Evolutionary conservation across 768 basidiomycete species (phyloP), one percentile per base, ranked within the genome.

Genomic region (Rhodotorula toruloides): DNA sequence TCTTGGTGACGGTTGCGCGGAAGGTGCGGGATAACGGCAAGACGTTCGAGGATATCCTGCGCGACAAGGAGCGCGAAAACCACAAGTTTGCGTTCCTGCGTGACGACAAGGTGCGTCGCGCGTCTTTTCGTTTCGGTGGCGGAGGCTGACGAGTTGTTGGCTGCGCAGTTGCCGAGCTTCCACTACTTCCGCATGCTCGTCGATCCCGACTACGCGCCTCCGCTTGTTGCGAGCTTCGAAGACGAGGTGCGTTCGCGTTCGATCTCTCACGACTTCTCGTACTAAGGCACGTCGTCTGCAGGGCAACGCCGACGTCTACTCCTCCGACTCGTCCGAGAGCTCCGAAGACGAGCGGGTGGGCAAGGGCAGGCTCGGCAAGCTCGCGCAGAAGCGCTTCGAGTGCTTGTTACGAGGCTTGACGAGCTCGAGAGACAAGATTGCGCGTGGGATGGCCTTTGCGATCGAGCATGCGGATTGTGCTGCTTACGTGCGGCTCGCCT

Each of bases 381-480:
- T 90, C 31, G 90, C 93, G 32, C 83, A 88, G 58, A 85, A 83
- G 67, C 82, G 92, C 59, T 93, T 98, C 73, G 90, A 96, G 78
- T 85, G 86, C 4, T 90, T 97, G 86, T 81, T 99, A 48, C 85
- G 96, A 27, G 86, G 85, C 12, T 79, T 98, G 74, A 86, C 86
- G 12, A 92, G 92, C 5, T 86, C 87, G 73, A 81, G 92, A 63
- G 91, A 89, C 10, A 91, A 93, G 77, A 85, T 98, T 44, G 96
- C 91, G 39, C 82, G 91, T 31, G 91, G 89, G 67, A 99, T 98
- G 96, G 84, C 88, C n/a, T 98, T 98, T 76, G 90, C 91, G 68
- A 81, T 99, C 48, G 91, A 93, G 76, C 91, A 94, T 74, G 94
- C 93, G 2, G 94, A 98, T 77, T 92, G 92, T 25, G 91, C 93